Base-by-base conservation (phyloP, 108 stramenopile species). In the Conticribra guillardii region DNA sequence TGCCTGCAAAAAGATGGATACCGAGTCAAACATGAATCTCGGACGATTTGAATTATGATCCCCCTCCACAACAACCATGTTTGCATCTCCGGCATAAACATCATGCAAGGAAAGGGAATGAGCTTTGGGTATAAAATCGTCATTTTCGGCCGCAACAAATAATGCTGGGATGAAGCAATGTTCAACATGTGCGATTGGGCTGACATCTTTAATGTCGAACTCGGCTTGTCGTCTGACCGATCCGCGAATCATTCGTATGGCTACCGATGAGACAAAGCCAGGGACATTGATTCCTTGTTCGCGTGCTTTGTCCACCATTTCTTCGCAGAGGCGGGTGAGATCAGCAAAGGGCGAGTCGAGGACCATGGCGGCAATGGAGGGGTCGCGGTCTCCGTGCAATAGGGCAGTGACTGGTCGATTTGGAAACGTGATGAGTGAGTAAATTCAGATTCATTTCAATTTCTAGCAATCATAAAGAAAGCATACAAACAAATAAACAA, bases 1-100 rank as follows among this genome's bases (percentile, higher is more conserved):
- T 14, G 89, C 88, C 73, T 92, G 91, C 23, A 98, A 64, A 71
- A 98, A 98, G n/a, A 98, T 97, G 22, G 85, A 83, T 27, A 91
- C 95, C 19, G 89, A 91, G 84, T 98, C 96, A 76, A 94, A 97
- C 89, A 98, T 91, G 73, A 96, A 98, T 61, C 88, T 82, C 3
- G 98, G 98, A n/a, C 98, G 81, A 26, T 84, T 88, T 21, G 92
- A 92, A 70, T 98, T 98, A 89, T 98, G 98, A 82, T 98, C 98
- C 23, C 98, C 98, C 44, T 98, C 96, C 16, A 98, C 98, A 48
- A 96, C 79, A 44, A 98, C 90, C 50, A 97, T 62, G 69, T 98
- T 98, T 77, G 97, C 96, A 81, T 98, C 98, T n/a, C 98, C 98
- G 0, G 94, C 96, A 76, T 98, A 97, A 27, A 82, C 83, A 19